A percentile compares a stretch with the other conserved stretches of the same genome.
Evolutionary conservation across 306 rosid genomes (phyloP).

Genomic region (Fagus sylvatica): DNA sequence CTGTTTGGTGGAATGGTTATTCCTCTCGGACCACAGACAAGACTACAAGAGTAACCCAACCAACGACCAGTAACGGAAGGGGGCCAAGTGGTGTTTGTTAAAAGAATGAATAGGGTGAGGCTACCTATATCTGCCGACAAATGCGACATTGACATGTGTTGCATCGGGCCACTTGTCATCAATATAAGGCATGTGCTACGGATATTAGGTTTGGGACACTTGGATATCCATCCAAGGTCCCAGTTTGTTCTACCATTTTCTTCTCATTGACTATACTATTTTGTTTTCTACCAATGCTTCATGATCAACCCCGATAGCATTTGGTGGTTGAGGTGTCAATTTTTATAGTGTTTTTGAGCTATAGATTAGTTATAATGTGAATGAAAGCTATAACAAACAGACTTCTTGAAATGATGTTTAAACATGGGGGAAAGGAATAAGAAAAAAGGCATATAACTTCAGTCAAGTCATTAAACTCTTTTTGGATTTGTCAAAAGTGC

Average conservation of each 20-base stretch:
- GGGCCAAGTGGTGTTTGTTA: constrained; percentile 42
- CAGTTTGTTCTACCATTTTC: constrained; percentile 31
- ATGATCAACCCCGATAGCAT: constrained; percentile 19
- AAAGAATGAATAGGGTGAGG: constrained; percentile 28
- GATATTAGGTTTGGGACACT: constrained; percentile 29
- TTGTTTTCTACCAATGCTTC: constrained; percentile 25
- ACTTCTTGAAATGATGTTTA: neutral
- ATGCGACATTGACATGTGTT: constrained; percentile 48
- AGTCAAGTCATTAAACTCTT: neutral
- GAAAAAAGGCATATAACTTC: neutral
- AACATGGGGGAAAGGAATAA: neutral
- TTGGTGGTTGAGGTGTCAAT: constrained; percentile 35
- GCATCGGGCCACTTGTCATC: constrained; percentile 29
- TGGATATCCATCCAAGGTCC: constrained; percentile 44
- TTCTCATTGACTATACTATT: constrained; percentile 31
- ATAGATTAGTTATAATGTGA: neutral
- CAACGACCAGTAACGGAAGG: constrained; percentile 19
- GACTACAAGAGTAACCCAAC: constrained; percentile 24
- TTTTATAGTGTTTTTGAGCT: constrained; percentile 17
- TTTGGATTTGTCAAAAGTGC: neutral
- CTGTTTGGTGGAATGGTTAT: constrained; percentile 26
- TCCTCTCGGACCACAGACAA: constrained; percentile 26
- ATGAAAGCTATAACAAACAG: neutral
- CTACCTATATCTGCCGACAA: constrained; percentile 31
- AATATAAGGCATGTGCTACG: constrained; percentile 24